Evolutionary conservation across 2,329 filamentous ascomycete species (phyloP), one percentile per base, ranked within the genome.

Genomic region (Fusarium multiceps): DNA sequence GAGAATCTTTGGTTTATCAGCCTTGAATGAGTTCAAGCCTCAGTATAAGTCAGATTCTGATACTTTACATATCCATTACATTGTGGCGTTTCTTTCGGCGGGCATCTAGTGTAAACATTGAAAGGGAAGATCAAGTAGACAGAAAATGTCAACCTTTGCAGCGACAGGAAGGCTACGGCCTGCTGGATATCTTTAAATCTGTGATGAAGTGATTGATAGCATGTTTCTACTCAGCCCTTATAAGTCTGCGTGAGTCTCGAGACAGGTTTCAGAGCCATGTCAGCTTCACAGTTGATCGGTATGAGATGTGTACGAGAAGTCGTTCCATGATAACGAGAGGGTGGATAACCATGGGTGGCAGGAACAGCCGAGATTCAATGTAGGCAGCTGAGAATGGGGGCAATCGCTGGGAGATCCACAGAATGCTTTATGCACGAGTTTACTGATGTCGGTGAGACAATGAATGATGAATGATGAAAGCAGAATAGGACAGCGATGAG

Each of bases 391-490:
- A 48, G 40, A 59, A 55, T 14, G 47, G 64, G 21, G 25, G 40
- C 18, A 28, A 48, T 28, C 28, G 34, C 6, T 32, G 30, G n/a
- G 16, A 50, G 62, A 61, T 61, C 53, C 63, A 66, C 55, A 61
- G 18, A 20, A 43, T 25, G 41, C 8, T 21, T 59, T 21, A 45
- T 46, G 57, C 50, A 69, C 14, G 23, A 57, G 49, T 30, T 42
- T n/a, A 28, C 21, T 40, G n/a, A 47, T 65, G 68, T 71, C 68
- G 68, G 68, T 71, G 68, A 70, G 68, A 49, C 40, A 13, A 47
- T 23, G 34, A 37, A 42, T 45, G 13, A 40, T 21, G 23, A 25
- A 11, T 32, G n/a, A 25, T 32, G 48, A 61, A 20, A 27, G 23
- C 21, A 63, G 58, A 63, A 63, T 25, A 59, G 32, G 20, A 60